These are phyloP conservation scores for Marasmius fiardii DNA, from an alignment of 1,284 basidiomycete genomes.

Conservation along the genomic window DNA sequence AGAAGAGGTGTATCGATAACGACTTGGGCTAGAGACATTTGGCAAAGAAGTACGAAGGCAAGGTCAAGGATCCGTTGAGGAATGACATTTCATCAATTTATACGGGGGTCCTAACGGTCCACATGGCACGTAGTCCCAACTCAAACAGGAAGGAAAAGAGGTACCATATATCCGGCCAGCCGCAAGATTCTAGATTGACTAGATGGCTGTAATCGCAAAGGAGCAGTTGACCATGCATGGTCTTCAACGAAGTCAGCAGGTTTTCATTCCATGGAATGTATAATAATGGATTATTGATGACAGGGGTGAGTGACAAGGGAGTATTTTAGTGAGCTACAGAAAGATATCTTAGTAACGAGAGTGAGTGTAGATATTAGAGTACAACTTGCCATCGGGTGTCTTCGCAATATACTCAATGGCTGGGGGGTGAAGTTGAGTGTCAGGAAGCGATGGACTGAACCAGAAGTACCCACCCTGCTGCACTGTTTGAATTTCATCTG, in stretches of 20 bases:
- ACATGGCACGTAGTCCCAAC: too few relatives aligned
- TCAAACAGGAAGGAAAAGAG: too few relatives aligned
- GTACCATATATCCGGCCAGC: too few relatives aligned
- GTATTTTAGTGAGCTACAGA: slow-evolving; percentile 13
- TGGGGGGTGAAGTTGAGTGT: slow-evolving; percentile 29
- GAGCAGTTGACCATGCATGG: too few relatives aligned
- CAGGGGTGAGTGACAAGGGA: not conserved
- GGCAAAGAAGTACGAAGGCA: not conserved
- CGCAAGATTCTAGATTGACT: too few relatives aligned
- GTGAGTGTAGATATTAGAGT: slow-evolving; percentile 20
- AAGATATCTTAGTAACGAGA: slow-evolving; percentile 22
- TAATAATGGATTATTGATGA: not conserved
- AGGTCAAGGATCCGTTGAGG: too few relatives aligned
- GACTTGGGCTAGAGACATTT: slow-evolving; percentile 18
- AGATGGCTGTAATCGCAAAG: too few relatives aligned
- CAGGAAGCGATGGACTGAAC: slow-evolving; percentile 7
- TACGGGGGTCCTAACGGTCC: not conserved
- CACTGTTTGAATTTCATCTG: slow-evolving; percentile 96
- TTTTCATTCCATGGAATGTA: not conserved
- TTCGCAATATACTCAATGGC: slow-evolving; percentile 98
- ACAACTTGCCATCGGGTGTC: slow-evolving; percentile 76
- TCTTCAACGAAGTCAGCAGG: too few relatives aligned
- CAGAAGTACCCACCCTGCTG: slow-evolving; percentile 71
- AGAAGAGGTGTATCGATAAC: slow-evolving; percentile 43
- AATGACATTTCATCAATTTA: not conserved